Evolutionary conservation across 2,329 filamentous ascomycete genomes (phyloP), one percentile per base, ranked within the genome.

Genomic region (Beauveria brongniartii): DNA sequence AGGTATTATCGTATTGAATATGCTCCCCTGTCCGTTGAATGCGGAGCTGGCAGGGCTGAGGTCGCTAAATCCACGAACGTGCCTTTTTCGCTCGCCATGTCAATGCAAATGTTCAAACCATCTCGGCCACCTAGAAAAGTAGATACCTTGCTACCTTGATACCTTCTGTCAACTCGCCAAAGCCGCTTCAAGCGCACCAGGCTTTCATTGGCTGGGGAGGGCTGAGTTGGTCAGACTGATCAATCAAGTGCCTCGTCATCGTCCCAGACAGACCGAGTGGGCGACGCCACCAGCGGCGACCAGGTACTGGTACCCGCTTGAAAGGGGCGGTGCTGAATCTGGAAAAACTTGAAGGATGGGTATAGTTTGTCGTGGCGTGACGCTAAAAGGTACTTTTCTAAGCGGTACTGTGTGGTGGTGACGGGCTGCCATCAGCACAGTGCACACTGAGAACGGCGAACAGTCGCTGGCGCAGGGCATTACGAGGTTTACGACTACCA

Each of bases 201-300:
- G 34, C 5, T 16, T 12, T 14, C 12, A 37, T 37, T 37, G 34
- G 12, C 34, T 37, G 34, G 34, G 14, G 34, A 16, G 34, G 34
- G 34, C 34, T 37, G 34, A 37, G 34, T 37, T 37, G 12, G 14
- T 37, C 2, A 37, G 44, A 51, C 16, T n/a, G 8, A 20, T 20
- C n/a, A 52, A 59, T 60, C 47, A 60, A 64, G 69, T 73, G 73
- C 73, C 73, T 75, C 73, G 73, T 75, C 73, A 75, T 75, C 73
- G 68, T 68, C 69, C 66, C 63, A 65, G 63, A 65, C 61, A 63
- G 67, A 55, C 59, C 56, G 58, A 64, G 64, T 52, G 47, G 63
- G 57, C 61, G 34, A 55, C 50, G 60, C 63, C 59, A 58, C 53
- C 44, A 53, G 63, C 55, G 56, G 48, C 20, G 20, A 51, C 20